Base-by-base conservation (phyloP, 768 basidiomycete genomes). In the Collybia sordida region DNA sequence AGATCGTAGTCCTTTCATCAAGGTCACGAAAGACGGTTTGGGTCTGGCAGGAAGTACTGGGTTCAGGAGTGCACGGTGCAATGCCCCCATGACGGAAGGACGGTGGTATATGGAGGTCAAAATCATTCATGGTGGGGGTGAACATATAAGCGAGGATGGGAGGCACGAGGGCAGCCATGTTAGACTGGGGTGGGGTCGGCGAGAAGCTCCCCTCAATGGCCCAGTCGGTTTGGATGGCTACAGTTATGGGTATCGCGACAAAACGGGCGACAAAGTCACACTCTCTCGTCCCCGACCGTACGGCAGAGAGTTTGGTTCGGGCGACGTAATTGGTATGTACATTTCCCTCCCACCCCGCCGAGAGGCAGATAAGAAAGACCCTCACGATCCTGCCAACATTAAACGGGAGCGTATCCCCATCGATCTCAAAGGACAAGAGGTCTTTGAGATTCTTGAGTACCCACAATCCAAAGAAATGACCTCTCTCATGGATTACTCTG, bases 201-300 rank as follows among this genome's bases (percentile, higher is more conserved):
- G 97, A 49, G 97, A 99, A 67, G 90, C 93, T 6, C 85, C 90
- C n/a, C 73, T 98, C 37, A 96, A 97, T 57, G 93, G 84, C 0
- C 97, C 97, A 0, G 93, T 85, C 14, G 97, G 97, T 0, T 70
- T 95, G 9, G 97, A 99, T 60, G 95, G 88, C 2, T 98, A 98
- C 66, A 88, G 86, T 53, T 98, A 98, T 61, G 93, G 87, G 5
- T 78, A 86, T 59, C 83, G 96, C 44, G 97, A 99, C 78, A 93
- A 85, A 59, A 86, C 85, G 0, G 96, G 97, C 11, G 92, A 98
- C 54, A 94, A 91, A 68, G 85, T 96, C 37, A 86, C 88, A 1
- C 71, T 94, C 8, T 91, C 94, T 1, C 80, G 90, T 39, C 87
- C 87, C 11, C 80, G 83, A 40, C 77, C 86, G 6, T 98, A 97